Evolutionary conservation across 1,139 yeast genomes (phyloP).

Genomic region (Candida smagusa): DNA sequence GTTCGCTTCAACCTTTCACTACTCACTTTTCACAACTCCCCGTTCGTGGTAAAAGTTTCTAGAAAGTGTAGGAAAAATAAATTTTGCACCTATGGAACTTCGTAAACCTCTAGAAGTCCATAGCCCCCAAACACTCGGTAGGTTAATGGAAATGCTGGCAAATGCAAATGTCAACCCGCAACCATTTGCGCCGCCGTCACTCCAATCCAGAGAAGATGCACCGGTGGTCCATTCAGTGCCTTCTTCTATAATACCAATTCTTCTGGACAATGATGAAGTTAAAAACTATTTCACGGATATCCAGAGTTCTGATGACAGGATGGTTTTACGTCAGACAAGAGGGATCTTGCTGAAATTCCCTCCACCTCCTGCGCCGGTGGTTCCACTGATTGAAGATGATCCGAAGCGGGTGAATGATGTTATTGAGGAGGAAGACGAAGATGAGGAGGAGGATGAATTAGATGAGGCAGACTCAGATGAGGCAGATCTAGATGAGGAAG

Average conservation of each 20-base stretch:
- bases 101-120: constrained; percentile 10
- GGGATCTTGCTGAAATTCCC: constrained; percentile 33
- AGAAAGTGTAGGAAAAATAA: neutral
- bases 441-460: constrained; percentile 5
- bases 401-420: constrained; percentile 6
- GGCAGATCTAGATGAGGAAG: constrained; percentile 6
- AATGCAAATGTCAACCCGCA: neutral
- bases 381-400: constrained; percentile 12
- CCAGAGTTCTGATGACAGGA: constrained; percentile 16
- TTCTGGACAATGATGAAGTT: constrained; percentile 28
- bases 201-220: neutral
- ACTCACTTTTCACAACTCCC: too few species aligned
- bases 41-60: too few species aligned
- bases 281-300: constrained; percentile 39
- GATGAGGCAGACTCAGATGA: neutral
- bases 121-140: constrained; percentile 13
- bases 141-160: constrained; percentile 10
- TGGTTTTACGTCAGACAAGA: constrained; percentile 20
- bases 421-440: constrained; percentile 10
- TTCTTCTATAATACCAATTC: constrained; percentile 34
- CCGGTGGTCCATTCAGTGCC: constrained; percentile 32
- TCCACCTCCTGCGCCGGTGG: constrained; percentile 40
- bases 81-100: neutral
- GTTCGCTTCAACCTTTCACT: too few species aligned
- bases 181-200: constrained; percentile 6